Percentiles rank a stretch among this genome's conserved stretches.
phyloP scores from a whole-genome alignment of 441 rosid genomes.

The Caryocar brasiliense region DNA sequence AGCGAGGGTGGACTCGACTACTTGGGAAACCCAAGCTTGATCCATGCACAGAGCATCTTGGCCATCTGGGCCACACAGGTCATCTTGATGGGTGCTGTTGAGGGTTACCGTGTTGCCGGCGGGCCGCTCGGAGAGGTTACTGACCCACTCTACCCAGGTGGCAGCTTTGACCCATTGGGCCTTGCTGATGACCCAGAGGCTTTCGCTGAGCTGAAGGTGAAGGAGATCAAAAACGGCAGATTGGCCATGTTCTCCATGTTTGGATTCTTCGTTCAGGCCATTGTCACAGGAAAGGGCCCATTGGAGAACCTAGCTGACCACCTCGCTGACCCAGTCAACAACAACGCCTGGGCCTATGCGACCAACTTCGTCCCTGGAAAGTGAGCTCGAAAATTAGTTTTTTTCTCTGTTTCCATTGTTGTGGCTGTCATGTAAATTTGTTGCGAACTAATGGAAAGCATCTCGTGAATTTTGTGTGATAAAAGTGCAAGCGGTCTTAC shows the following conservation, averaged over 20 bases:
- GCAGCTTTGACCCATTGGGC: constrained; percentile 85
- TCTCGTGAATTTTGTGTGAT: constrained; percentile 5
- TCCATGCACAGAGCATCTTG: constrained; percentile 90
- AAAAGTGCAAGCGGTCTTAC: background rate
- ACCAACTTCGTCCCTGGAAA: constrained; percentile 76
- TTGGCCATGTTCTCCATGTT: constrained; percentile 97
- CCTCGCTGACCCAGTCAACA: constrained; percentile 83
- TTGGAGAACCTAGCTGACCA: constrained; percentile 84
- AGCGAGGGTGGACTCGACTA: constrained; percentile 96
- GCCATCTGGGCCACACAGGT: constrained; percentile 86
- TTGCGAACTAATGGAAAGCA: constrained; percentile 10
- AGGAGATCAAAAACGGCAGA: constrained; percentile 89
- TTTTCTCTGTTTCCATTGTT: constrained; percentile 2
- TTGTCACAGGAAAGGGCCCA: constrained; percentile 93
- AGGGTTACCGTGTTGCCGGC: constrained; percentile 79
- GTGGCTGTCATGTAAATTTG: constrained; percentile 17
- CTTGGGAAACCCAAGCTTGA: constrained; percentile 88
- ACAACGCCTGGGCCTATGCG: constrained; percentile 91
- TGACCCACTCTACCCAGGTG: constrained; percentile 87
- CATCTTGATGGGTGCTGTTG: constrained; percentile 76
- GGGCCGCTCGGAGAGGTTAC: constrained; percentile 94
- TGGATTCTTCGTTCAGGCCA: constrained; percentile 91
- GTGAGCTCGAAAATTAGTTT: constrained; percentile 5
- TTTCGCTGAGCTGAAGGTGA: constrained; percentile 89
- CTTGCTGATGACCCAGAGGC: constrained; percentile 75